A percentile compares a stretch with the other conserved stretches of the same genome.
Conservation (phyloP, 225 moss, liverwort and hornwort genomes). For the Polytrichum formosum region DNA sequence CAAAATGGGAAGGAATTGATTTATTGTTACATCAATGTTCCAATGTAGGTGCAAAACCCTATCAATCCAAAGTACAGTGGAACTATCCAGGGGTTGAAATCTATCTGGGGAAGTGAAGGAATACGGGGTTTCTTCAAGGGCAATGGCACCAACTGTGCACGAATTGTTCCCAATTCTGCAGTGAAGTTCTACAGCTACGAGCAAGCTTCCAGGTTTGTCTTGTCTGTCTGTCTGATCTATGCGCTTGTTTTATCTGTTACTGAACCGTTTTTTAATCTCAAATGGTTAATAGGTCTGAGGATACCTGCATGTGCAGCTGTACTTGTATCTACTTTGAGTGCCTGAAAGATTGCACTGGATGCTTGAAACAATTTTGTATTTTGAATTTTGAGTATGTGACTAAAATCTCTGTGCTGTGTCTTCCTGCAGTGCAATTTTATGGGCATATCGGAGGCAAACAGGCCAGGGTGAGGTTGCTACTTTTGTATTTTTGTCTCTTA, state of each 20-base stretch:
- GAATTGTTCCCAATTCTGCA: conserved; percentile 93
- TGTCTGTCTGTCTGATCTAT: too few species aligned
- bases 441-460: conserved; percentile 79
- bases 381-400: not conserved
- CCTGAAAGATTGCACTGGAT: too few species aligned
- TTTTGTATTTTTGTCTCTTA: not conserved
- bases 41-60: conserved; percentile 88
- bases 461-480: conserved; percentile 51
- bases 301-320: too few species aligned
- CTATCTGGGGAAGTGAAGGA: conserved; percentile 82
- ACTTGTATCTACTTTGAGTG: too few species aligned
- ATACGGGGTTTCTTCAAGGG: conserved; percentile 87
- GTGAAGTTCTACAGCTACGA: conserved; percentile 99
- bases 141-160: conserved; percentile 95
- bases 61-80: conserved; percentile 90
- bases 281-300: too few species aligned
- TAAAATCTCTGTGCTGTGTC: not conserved
- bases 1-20: not conserved
- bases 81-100: conserved; percentile 81
- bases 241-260: too few species aligned
- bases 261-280: too few species aligned
- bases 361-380: too few species aligned
- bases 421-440: conserved; percentile 69
- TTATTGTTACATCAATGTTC: not conserved
- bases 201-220: conserved; percentile 85